Conservation (phyloP, 805 yeast genomes). For the Blastobotrys robertii region DNA sequence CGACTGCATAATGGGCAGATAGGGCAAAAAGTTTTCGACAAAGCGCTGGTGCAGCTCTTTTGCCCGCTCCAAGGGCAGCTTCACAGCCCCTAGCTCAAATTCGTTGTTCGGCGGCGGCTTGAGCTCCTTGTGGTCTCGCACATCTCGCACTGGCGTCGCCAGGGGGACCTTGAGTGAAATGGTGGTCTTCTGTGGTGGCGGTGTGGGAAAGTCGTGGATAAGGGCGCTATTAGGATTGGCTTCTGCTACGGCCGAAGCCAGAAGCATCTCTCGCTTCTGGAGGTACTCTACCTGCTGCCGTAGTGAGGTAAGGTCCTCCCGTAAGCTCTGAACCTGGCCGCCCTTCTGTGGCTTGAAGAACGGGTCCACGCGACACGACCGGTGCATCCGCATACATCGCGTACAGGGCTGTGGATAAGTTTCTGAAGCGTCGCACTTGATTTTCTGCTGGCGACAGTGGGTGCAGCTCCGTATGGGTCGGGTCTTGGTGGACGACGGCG, state of each 20-base stretch:
- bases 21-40: slow-evolving; percentile 57
- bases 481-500: slow-evolving; percentile 28
- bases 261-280: slow-evolving; percentile 13
- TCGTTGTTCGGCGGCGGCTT: slow-evolving; percentile 27
- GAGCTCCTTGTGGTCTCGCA: no score
- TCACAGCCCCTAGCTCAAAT: slow-evolving; percentile 68
- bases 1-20: slow-evolving; percentile 68
- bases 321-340: slow-evolving; percentile 71
- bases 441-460: slow-evolving; percentile 89
- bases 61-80: slow-evolving; percentile 57
- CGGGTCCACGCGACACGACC: slow-evolving; percentile 83
- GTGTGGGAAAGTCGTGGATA: no score
- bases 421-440: slow-evolving; percentile 84
- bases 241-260: slow-evolving; percentile 13
- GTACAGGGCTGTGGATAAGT: slow-evolving; percentile 75
- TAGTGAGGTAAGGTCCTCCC: slow-evolving; percentile 64
- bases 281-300: slow-evolving; percentile 40
- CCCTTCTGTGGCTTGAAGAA: slow-evolving; percentile 87
- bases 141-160: no score
- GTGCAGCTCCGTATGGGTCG: slow-evolving; percentile 91
- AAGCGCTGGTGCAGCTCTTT: slow-evolving; percentile 62
- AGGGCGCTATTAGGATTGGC: slow-evolving; percentile 6
- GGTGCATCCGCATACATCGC: slow-evolving; percentile 69
- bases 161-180: no score
- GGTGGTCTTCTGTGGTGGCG: no score